Evolutionary conservation across 768 basidiomycete species (phyloP), one percentile per base, ranked within the genome.

Genomic region (Hirschioporus abietinus): DNA sequence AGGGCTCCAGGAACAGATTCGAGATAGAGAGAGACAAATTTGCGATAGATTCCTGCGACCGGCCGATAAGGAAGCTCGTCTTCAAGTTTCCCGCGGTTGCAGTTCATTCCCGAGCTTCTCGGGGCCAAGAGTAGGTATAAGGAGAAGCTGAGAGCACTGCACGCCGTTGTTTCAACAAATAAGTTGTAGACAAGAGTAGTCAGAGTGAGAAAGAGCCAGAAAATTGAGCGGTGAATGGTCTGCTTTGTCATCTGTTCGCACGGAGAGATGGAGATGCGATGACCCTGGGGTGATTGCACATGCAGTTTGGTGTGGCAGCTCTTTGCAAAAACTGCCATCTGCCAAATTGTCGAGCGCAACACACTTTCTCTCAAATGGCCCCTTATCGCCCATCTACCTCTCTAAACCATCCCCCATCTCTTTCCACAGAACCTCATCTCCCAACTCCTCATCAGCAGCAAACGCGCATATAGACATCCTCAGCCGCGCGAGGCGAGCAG

Each of bases 291-390:
- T 1, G 42, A 52, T 20, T 52, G 20, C 42, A 52, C 42, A 52
- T 52, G 42, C 15, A 52, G 12, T 6, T 10, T 15, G 15, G 42
- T 52, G 15, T 52, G 42, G 42, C 42, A 52, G 42, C 42, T 52
- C 42, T 52, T 52, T 52, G 42, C 42, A 52, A 52, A 52, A 52
- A 52, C 42, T 52, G 42, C 42, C 42, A 52, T 52, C 42, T 52
- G 42, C 42, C 42, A 52, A 52, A 52, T 52, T 10, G 42, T 20
- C 42, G 15, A 52, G 20, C 42, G 42, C 42, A 52, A 52, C 42
- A 52, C 42, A 52, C 42, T 20, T 20, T 15, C 20, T 1, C 42
- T 52, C 42, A 52, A 52, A 52, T 52, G 42, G 42, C 42, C 42
- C 35, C 42, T 52, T 52, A 52, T 52, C 42, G 20, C 42, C 42